A percentile compares a stretch with the other conserved stretches of the same genome.
These are phyloP conservation scores for Sporothrix pallida DNA, from an alignment of 2,329 filamentous ascomycete species.

Conservation along the genomic window DNA sequence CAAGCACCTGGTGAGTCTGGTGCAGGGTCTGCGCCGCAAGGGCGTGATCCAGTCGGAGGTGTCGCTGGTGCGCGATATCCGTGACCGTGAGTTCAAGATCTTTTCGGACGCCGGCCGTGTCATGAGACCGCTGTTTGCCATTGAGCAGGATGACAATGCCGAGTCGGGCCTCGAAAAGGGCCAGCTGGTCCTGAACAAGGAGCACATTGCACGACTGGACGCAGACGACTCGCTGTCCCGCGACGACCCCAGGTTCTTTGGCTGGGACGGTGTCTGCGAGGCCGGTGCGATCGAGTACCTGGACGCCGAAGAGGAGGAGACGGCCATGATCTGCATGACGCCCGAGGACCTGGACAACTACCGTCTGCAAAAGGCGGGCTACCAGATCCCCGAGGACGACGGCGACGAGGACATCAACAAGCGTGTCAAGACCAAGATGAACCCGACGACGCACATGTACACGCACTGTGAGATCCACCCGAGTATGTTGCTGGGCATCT, in stretches of 20 bases:
- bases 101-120: conserved; percentile 97
- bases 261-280: conserved; percentile 85
- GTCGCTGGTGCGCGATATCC: conserved; percentile 92
- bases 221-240: conserved; percentile 65
- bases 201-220: conserved; percentile 77
- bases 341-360: conserved; percentile 89
- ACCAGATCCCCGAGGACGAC: conserved; percentile 51
- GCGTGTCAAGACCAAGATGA: conserved; percentile 86
- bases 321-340: conserved; percentile 98
- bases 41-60: conserved; percentile 90
- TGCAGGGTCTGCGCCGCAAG: conserved; percentile 77
- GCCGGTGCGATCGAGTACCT: conserved; percentile 92
- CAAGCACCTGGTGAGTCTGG: conserved; percentile 78
- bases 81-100: conserved; percentile 97
- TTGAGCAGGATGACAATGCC: conserved; percentile 82
- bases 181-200: conserved; percentile 79
- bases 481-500: conserved; percentile 98
- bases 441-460: conserved; percentile 86
- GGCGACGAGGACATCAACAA: conserved; percentile 79
- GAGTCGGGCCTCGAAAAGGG: conserved; percentile 67
- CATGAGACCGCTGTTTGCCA: conserved; percentile 88
- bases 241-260: conserved; percentile 69
- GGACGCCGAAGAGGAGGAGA: conserved; percentile 97
- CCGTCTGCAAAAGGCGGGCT: conserved; percentile 63
- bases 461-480: conserved; percentile 99